These are phyloP conservation scores for Neurospora tetrasperma DNA, from an alignment of 495 filamentous ascomycete species.

Conservation along the genomic window DNA sequence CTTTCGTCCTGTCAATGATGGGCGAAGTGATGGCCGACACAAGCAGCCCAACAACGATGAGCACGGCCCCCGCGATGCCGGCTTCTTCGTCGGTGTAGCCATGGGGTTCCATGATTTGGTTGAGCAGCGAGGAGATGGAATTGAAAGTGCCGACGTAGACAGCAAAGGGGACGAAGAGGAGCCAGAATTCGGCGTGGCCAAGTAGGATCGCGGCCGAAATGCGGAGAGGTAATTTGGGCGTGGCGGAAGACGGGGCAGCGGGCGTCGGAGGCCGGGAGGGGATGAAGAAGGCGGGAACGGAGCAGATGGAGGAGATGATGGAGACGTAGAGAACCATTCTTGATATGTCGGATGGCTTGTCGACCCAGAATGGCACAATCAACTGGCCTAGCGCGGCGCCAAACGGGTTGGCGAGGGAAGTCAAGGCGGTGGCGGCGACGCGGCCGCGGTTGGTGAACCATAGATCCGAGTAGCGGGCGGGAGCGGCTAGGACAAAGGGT, in stretches of 20 bases:
- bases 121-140: slow-evolving; percentile 75
- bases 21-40: slow-evolving; percentile 65
- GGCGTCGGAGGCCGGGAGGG: slow-evolving; percentile 71
- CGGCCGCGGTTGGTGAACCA: slow-evolving; percentile 86
- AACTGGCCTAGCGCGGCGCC: slow-evolving; percentile 84
- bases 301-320: slow-evolving; percentile 66
- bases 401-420: slow-evolving; percentile 76
- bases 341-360: slow-evolving; percentile 51
- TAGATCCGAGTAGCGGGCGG: slow-evolving; percentile 82
- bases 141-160: slow-evolving; percentile 93
- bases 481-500: slow-evolving; percentile 83
- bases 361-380: slow-evolving; percentile 67
- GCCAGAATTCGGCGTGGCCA: slow-evolving; percentile 56
- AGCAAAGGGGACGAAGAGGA: slow-evolving; percentile 64
- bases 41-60: slow-evolving; percentile 86
- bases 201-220: slow-evolving; percentile 40
- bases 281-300: slow-evolving; percentile 77
- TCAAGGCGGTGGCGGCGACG: slow-evolving; percentile 78
- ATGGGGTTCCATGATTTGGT: slow-evolving; percentile 81
- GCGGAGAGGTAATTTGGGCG: slow-evolving; percentile 41
- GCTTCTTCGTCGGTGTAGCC: slow-evolving; percentile 70
- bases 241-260: slow-evolving; percentile 33
- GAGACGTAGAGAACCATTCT: slow-evolving; percentile 79
- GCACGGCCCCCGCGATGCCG: slow-evolving; percentile 77
- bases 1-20: slow-evolving; percentile 74